phyloP scores from a whole-genome alignment of 495 filamentous ascomycete genomes.

The Aspergillus bertholletiae region DNA sequence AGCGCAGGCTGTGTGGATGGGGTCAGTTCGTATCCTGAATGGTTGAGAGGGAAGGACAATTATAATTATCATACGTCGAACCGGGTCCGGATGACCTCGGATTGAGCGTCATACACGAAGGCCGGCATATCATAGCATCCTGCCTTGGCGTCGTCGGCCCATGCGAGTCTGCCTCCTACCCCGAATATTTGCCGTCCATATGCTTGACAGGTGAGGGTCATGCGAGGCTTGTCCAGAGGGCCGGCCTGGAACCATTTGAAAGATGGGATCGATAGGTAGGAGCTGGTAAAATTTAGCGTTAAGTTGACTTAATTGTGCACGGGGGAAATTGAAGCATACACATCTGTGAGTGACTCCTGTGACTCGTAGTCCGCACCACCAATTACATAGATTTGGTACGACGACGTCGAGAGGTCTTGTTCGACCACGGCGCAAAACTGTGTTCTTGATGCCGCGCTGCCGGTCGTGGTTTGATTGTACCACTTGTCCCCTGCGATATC shows the following conservation, averaged over 20 bases:
- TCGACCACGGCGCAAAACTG: constrained; percentile 14
- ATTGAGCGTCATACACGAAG: constrained; percentile 17
- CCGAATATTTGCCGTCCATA: constrained; percentile 17
- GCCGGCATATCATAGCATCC: constrained; percentile 15
- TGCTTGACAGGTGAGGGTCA: constrained; percentile 7
- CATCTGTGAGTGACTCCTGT: too few relatives aligned
- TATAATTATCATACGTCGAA: constrained; percentile 14
- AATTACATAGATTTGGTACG: constrained; percentile 14
- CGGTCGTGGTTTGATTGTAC: constrained; percentile 17
- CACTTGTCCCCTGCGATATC: constrained; percentile 11
- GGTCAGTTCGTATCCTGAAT: too few relatives aligned
- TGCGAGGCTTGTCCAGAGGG: constrained; percentile 4
- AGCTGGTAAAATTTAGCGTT: too few relatives aligned
- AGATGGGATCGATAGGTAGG: constrained; percentile 15
- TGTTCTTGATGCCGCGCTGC: constrained; percentile 3
- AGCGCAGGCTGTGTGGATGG: neutral
- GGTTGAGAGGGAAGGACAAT: too few relatives aligned
- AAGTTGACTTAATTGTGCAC: too few relatives aligned
- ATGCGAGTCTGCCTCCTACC: constrained; percentile 14
- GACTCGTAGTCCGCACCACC: constrained; percentile 2
- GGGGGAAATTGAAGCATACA: too few relatives aligned
- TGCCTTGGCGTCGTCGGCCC: constrained; percentile 1
- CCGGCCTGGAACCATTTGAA: constrained; percentile 16
- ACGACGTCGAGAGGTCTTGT: constrained; percentile 7
- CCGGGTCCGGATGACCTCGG: neutral